phyloP scores from a whole-genome alignment of 768 basidiomycete genomes.

The Chalciporus chontae region DNA sequence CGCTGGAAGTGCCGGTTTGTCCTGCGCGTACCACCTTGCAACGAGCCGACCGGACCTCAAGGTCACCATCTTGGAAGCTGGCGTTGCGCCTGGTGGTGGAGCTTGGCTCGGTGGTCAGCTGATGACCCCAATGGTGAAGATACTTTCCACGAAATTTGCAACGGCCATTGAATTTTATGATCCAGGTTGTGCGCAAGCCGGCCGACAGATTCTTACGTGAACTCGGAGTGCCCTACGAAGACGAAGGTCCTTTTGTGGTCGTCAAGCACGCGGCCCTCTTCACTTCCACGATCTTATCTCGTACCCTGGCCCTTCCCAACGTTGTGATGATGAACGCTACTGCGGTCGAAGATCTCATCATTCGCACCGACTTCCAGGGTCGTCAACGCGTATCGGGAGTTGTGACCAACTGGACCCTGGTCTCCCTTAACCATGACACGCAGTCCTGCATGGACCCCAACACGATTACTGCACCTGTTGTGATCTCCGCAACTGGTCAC shows the following conservation, averaged over 20 bases:
- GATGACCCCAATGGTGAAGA: slow-evolving; percentile 70
- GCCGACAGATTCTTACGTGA: slow-evolving; percentile 68
- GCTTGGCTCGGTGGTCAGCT: slow-evolving; percentile 79
- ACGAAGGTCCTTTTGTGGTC: slow-evolving; percentile 73
- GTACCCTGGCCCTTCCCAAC: slow-evolving; percentile 66
- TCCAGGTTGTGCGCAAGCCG: slow-evolving; percentile 72
- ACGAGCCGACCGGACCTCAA: slow-evolving; percentile 65
- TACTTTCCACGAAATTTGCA: neutral
- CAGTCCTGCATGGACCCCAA: slow-evolving; percentile 79
- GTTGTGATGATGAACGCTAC: slow-evolving; percentile 77
- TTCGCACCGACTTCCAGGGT: slow-evolving; percentile 47
- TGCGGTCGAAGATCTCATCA: slow-evolving; percentile 77
- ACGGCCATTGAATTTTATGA: neutral
- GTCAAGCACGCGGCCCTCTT: slow-evolving; percentile 82
- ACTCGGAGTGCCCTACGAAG: slow-evolving; percentile 70
- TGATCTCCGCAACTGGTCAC: slow-evolving; percentile 71
- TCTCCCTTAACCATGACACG: slow-evolving; percentile 62
- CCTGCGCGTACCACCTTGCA: slow-evolving; percentile 71
- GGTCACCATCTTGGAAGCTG: slow-evolving; percentile 66
- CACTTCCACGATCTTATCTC: slow-evolving; percentile 71
- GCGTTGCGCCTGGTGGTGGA: slow-evolving; percentile 75
- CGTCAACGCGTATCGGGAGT: slow-evolving; percentile 48
- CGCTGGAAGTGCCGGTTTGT: slow-evolving; percentile 65
- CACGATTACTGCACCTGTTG: slow-evolving; percentile 75
- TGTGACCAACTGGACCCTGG: slow-evolving; percentile 53